Evolutionary conservation across 2,329 filamentous ascomycete species (phyloP), one percentile per base, ranked within the genome.

Genomic region (Coniochaeta sp.): DNA sequence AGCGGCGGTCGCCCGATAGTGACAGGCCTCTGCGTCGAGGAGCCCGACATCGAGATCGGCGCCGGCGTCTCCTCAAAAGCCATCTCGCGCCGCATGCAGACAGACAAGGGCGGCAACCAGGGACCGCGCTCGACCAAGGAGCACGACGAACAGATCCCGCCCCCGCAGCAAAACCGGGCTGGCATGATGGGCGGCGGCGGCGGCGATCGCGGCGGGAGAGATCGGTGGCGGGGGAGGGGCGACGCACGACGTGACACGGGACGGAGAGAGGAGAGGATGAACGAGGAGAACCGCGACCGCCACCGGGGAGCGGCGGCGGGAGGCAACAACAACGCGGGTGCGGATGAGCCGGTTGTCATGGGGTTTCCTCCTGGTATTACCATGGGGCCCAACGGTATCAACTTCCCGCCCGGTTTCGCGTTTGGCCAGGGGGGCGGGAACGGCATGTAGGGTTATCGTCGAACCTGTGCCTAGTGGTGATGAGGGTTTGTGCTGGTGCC

Each of bases 41-140:
- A 99, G 75, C 95, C 95, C 3, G 95, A 99, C 71, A 99, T 99
- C 68, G 95, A 99, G 75, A 99, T 99, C 61, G 95, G 95, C 59
- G 93, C 93, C 19, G 95, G 95, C 60, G 96, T 99, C 16, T 97
- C 93, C 19, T 97, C 92, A 50, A 99, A 99, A 79, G 91, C 86
- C 43, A 88, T 89, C 63, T 87, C 84, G 66, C 80, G 86, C 19
- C 83, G 86, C 38, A 88, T 88, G 83, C 84, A 87, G 73, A 89
- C 85, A 8, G 86, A 89, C 70, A 84, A 85, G 68, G 83, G 85
- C 59, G 86, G 86, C 38, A 80, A 80, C 66, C 83, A 86, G 67
- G 85, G 86, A 3, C 85, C 85, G 58, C 87, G 86, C 68, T 88
- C 84, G 1, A 83, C 80, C n/a, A 76, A 80, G 19, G 75, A 70